These are phyloP conservation scores for Eragrostis curvula DNA, from an alignment of 176 grass and related monocot genomes.

Conservation along the genomic window DNA sequence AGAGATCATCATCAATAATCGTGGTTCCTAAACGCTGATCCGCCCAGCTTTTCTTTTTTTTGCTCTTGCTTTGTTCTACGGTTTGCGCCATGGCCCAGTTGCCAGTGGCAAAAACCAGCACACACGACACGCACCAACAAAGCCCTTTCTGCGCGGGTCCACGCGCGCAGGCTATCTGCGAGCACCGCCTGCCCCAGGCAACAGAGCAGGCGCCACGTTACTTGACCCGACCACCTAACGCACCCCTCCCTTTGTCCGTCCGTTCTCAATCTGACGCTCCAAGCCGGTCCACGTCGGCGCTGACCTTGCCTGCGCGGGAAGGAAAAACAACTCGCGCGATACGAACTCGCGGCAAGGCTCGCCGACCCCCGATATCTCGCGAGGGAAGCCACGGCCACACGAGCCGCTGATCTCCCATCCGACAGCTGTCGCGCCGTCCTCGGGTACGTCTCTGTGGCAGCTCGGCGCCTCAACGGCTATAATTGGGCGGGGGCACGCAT, in stretches of 20 bases:
- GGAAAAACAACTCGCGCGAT: conserved; percentile 6
- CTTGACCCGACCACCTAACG: conserved; percentile 33
- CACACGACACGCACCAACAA: conserved; percentile 29
- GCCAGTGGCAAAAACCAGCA: no score
- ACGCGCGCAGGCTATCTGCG: conserved; percentile 10
- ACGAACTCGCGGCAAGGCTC: neutral
- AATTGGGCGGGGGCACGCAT: conserved; percentile 48
- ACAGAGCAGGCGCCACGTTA: conserved; percentile 32
- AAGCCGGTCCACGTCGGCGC: neutral
- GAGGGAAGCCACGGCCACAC: neutral
- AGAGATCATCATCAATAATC: neutral
- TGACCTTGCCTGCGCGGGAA: neutral
- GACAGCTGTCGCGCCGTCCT: neutral
- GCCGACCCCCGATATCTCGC: conserved; percentile 9
- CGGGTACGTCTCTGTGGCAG: conserved; percentile 2
- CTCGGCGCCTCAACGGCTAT: conserved; percentile 61
- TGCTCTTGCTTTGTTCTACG: no score
- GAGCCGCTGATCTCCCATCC: conserved; percentile 3
- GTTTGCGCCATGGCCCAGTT: no score
- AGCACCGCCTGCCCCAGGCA: neutral
- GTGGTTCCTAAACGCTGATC: neutral
- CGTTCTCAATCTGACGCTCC: neutral
- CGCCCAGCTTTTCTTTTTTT: no score
- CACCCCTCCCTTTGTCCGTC: neutral
- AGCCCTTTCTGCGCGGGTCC: neutral